A percentile compares a stretch with the other conserved stretches of the same genome.
phyloP scores from a whole-genome alignment of 176 grass and related monocot genomes.

The Oropetium thomaeum region DNA sequence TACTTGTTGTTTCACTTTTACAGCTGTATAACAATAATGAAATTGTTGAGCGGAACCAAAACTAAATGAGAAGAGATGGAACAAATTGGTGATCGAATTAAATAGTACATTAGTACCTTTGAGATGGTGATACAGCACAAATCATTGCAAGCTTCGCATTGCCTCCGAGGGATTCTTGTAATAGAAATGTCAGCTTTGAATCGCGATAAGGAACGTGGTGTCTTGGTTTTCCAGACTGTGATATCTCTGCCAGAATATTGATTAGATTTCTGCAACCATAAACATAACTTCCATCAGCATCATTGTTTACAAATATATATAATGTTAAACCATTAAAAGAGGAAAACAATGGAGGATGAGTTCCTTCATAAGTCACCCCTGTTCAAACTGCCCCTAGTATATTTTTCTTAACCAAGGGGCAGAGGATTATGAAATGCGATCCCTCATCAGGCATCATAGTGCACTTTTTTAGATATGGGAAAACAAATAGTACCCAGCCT shows the following conservation, averaged over 20 bases:
- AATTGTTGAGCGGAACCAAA: conserved; percentile 8
- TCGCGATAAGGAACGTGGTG: conserved; percentile 96
- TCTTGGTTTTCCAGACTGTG: conserved; percentile 78
- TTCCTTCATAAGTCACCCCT: neutral
- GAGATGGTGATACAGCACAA: conserved; percentile 84
- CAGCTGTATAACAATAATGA: conserved; percentile 51
- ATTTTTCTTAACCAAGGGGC: neutral
- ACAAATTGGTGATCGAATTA: neutral
- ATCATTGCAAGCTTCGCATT: conserved; percentile 98
- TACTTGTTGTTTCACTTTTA: conserved; percentile 86
- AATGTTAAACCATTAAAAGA: neutral
- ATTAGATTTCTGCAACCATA: conserved; percentile 81
- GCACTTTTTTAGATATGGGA: no score
- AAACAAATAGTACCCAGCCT: no score
- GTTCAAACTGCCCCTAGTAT: neutral
- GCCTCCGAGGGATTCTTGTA: conserved; percentile 96
- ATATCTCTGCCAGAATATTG: conserved; percentile 93
- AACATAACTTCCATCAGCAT: conserved; percentile 23
- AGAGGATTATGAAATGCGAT: neutral
- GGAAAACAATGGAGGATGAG: neutral
- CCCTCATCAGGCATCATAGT: neutral
- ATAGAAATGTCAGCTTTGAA: conserved; percentile 88
- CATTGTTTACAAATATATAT: neutral
- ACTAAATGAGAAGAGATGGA: conserved; percentile 9
- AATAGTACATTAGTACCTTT: conserved; percentile 59